Percentiles rank a stretch among this genome's conserved stretches.
These are phyloP conservation scores for Penicillium egyptiacum DNA, from an alignment of 495 filamentous ascomycete species.

Conservation along the genomic window DNA sequence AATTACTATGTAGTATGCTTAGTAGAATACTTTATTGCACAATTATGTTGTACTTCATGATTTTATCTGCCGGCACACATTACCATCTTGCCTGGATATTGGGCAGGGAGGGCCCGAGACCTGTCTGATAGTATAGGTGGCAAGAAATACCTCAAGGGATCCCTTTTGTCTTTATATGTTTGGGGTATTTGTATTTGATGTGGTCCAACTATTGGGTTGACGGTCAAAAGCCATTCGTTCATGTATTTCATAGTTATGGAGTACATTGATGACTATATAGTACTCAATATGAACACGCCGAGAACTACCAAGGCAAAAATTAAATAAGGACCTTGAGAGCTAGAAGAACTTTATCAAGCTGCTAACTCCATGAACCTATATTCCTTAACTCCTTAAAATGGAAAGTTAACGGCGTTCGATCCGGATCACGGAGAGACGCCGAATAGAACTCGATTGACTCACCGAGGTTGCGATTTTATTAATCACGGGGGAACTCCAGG, in stretches of 20 bases:
- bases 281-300: not conserved
- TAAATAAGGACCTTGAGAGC: not conserved
- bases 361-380: not conserved
- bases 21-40: too few relatives aligned
- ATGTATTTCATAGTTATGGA: not conserved
- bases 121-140: conserved; percentile 2
- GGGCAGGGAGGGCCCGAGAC: conserved; percentile 12
- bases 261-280: not conserved
- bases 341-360: not conserved
- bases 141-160: conserved; percentile 5
- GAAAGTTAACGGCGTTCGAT: not conserved
- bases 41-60: too few relatives aligned
- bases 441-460: conserved; percentile 28
- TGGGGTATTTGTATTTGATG: not conserved
- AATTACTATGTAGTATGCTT: too few relatives aligned
- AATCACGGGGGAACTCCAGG: conserved; percentile 13
- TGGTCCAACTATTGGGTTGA: not conserved
- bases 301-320: not conserved
- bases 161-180: not conserved
- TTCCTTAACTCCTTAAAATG: not conserved
- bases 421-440: conserved; percentile 15
- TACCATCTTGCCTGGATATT: conserved; percentile 7
- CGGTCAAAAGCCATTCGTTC: not conserved
- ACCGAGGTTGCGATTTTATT: conserved; percentile 26
- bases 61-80: not conserved